A percentile compares a stretch with the other conserved stretches of the same genome.
phyloP scores from a whole-genome alignment of 495 filamentous ascomycete genomes.

The Bathelium albidoporum region DNA sequence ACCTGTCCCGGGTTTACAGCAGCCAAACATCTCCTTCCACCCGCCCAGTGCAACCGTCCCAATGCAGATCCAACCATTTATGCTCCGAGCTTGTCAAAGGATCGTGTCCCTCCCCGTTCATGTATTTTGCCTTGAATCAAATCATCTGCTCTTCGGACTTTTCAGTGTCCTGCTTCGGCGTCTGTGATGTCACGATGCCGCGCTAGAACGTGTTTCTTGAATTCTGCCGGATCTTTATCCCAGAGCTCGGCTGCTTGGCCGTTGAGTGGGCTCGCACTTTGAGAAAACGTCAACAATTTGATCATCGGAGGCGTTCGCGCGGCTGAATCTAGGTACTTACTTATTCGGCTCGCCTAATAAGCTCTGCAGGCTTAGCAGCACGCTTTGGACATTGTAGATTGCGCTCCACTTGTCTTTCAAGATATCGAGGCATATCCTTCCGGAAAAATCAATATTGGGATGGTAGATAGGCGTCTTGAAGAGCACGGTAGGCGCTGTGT shows the following conservation, averaged over 20 bases:
- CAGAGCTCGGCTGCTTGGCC: slow-evolving; percentile 93
- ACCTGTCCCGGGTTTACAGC: not conserved
- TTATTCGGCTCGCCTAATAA: slow-evolving; percentile 96
- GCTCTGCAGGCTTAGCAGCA: slow-evolving; percentile 88
- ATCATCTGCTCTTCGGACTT: not conserved
- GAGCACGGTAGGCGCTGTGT: slow-evolving; percentile 81
- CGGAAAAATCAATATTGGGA: slow-evolving; percentile 35
- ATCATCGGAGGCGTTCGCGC: not conserved
- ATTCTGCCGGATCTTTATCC: slow-evolving; percentile 81
- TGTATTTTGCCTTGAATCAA: not conserved
- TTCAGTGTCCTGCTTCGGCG: slow-evolving; percentile 28
- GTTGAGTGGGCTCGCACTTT: slow-evolving; percentile 85
- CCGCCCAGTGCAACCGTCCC: not conserved
- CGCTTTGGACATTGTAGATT: slow-evolving; percentile 87
- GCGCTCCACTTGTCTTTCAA: slow-evolving; percentile 97
- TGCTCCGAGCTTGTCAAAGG: not conserved
- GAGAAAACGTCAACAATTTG: not conserved
- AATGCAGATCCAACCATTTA: not conserved
- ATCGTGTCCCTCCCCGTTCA: not conserved
- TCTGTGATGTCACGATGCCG: slow-evolving; percentile 54
- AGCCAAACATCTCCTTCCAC: not conserved
- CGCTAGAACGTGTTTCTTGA: slow-evolving; percentile 63
- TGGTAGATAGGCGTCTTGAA: slow-evolving; percentile 39
- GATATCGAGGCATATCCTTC: slow-evolving; percentile 61
- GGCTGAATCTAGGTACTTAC: slow-evolving; percentile 38